phyloP scores from a whole-genome alignment of 441 rosid species.

The Viola pubescens region DNA sequence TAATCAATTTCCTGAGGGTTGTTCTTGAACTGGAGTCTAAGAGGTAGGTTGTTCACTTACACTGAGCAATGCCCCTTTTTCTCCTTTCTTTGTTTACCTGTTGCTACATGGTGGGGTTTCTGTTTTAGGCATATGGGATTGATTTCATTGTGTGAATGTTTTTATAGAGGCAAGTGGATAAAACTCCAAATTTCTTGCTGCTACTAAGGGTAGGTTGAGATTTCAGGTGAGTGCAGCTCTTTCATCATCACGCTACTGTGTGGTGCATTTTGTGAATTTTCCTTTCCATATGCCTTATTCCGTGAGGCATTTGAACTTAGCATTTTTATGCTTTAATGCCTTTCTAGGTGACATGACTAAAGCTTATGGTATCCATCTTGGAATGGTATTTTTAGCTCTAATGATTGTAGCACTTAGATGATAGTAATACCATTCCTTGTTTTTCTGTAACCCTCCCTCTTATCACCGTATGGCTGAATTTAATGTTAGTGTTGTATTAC shows the following conservation, averaged over 20 bases:
- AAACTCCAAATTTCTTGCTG: constrained; percentile 66
- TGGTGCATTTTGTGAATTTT: constrained; percentile 3
- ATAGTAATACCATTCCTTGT: too few relatives aligned
- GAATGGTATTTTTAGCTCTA: too few relatives aligned
- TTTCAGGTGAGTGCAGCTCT: constrained; percentile 83
- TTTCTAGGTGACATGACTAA: background rate
- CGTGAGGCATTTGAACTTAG: constrained; percentile 1
- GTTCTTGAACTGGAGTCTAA: constrained; percentile 62
- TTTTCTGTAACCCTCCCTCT: too few relatives aligned
- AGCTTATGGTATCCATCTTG: background rate
- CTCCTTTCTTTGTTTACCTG: constrained; percentile 27
- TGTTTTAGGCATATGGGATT: constrained; percentile 35
- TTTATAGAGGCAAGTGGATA: constrained; percentile 82
- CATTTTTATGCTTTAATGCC: constrained; percentile 9
- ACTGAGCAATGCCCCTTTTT: constrained; percentile 44
- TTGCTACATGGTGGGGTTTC: constrained; percentile 24
- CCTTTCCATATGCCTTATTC: constrained; percentile 12
- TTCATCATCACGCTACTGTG: constrained; percentile 18
- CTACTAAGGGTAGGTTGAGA: constrained; percentile 69
- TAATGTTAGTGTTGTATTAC: too few relatives aligned
- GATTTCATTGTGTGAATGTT: constrained; percentile 55
- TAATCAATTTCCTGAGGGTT: constrained; percentile 33
- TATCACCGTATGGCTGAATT: too few relatives aligned
- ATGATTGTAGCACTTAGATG: too few relatives aligned
- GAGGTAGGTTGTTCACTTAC: constrained; percentile 66